Evolutionary conservation across 225 moss, liverwort and hornwort genomes (phyloP), one percentile per base, ranked within the genome.

Genomic region (Pseudoscleropodium purum): DNA sequence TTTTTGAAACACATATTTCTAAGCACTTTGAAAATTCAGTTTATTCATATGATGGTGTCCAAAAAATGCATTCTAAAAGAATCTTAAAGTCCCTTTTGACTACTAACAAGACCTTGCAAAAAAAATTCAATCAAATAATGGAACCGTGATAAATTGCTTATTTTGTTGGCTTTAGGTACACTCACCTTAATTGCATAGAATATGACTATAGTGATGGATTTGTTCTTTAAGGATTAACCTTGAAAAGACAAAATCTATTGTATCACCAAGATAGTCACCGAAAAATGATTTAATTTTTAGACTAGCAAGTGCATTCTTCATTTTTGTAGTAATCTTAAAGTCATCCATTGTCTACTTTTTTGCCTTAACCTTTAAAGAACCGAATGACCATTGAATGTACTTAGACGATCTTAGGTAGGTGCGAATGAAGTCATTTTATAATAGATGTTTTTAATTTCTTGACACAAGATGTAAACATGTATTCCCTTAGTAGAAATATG

Each of bases 91-190:
- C 6, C 3, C 5, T 67, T 67, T 67, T 67, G 10, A 18, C 10
- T 67, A 36, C 19, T 6, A 66, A 18, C 0, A 66, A 34, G 73
- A 43, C 4, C 15, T 1, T 1, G 0, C 9, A 47, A 26, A 26
- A 26, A 15, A 5, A 0, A 1, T 72, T 11, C 4, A 25, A 16
- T 16, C 2, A 5, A 9, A 29, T 15, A 16, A 17, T 10, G 0
- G 5, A 73, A 3, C 9, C 5, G 17, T 29, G 3, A 0, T 73
- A 6, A 17, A 29, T 43, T 73, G 17, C 0, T 29, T 29, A 29
- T 73, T 73, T 73, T 73, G 5, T 73, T 45, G 16, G 0, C 16
- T 43, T 73, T 70, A 24, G 14, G 1, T 24, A 4, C 14, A 16
- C 0, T 15, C 16, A 9, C 2, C 5, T 8, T 45, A 16, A 10